phyloP scores from a whole-genome alignment of 805 yeast genomes.

The Starmerella bombicola region DNA sequence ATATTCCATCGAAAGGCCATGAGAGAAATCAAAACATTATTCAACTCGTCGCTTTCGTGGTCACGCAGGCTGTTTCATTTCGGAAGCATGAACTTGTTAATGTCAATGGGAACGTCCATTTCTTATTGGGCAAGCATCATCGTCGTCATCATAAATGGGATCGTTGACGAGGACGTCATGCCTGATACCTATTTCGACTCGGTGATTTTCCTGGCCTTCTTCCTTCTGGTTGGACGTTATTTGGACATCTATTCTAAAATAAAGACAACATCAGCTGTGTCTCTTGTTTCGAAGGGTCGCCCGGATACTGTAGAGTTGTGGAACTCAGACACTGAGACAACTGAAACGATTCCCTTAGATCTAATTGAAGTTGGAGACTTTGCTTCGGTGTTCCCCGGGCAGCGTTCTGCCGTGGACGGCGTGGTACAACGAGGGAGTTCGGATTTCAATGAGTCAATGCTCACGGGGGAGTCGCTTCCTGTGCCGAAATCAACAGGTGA shows the following conservation, averaged over 20 bases:
- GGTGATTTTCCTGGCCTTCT: conserved; percentile 62
- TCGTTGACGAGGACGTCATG: conserved; percentile 1
- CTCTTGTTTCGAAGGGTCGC: conserved; percentile 41
- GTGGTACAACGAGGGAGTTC: conserved; percentile 55
- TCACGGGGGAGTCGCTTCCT: conserved; percentile 73
- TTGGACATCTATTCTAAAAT: conserved; percentile 55
- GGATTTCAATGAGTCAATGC: conserved; percentile 77
- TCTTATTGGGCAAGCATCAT: conserved; percentile 59
- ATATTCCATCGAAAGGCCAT: conserved; percentile 57
- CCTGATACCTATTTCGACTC: conserved; percentile 62
- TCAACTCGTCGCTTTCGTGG: conserved; percentile 28
- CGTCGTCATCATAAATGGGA: conserved; percentile 32
- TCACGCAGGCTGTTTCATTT: conserved; percentile 47
- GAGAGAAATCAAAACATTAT: conserved; percentile 42
- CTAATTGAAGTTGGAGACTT: conserved; percentile 80
- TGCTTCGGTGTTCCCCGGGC: conserved; percentile 34
- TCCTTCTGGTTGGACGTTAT: conserved; percentile 56
- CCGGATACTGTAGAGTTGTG: conserved; percentile 32
- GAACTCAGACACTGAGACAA: neutral
- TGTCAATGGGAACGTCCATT: conserved; percentile 61
- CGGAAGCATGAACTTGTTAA: conserved; percentile 67
- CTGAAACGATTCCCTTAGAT: conserved; percentile 21
- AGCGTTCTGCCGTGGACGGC: conserved; percentile 60
- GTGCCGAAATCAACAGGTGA: conserved; percentile 48
- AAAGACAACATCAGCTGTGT: conserved; percentile 54